Evolutionary conservation across 139 green algal species (phyloP).

Genomic region (Nannochloris sp.): DNA sequence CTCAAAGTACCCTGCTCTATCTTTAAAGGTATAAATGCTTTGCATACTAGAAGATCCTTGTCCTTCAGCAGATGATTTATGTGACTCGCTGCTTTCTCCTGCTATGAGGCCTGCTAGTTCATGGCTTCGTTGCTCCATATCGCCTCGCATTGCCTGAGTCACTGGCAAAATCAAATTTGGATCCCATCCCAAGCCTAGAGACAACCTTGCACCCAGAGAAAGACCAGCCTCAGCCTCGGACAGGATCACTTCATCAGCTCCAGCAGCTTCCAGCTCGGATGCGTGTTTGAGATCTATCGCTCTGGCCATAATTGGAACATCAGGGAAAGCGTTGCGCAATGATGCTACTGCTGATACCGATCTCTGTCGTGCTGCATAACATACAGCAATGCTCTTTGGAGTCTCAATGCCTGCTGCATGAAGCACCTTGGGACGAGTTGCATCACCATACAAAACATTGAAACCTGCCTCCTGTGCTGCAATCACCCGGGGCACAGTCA

Average conservation of each 20-base stretch:
- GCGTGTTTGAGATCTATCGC: conserved; percentile 69
- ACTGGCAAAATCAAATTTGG: conserved; percentile 18
- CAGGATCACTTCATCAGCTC: conserved; percentile 45
- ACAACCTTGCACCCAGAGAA: conserved; percentile 45
- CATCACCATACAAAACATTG: conserved; percentile 63
- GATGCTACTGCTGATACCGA: conserved; percentile 51
- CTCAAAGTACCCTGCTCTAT: background rate
- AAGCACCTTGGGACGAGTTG: conserved; percentile 58
- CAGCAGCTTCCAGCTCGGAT: conserved; percentile 67
- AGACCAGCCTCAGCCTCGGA: conserved; percentile 55
- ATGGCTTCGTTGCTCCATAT: conserved; percentile 18
- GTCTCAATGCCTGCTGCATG: conserved; percentile 60
- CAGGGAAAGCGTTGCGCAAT: conserved; percentile 43
- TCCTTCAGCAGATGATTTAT: background rate
- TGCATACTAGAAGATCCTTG: background rate
- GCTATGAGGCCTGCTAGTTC: conserved; percentile 5
- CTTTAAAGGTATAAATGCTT: conserved; percentile 3
- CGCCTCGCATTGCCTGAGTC: conserved; percentile 25
- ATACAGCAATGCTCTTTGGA: conserved; percentile 63
- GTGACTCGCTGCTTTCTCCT: background rate
- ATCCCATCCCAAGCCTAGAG: conserved; percentile 29
- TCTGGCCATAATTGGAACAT: conserved; percentile 69
- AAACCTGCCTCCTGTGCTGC: conserved; percentile 41
- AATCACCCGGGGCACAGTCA: conserved; percentile 52
- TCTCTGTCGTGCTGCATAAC: conserved; percentile 43